Evolutionary conservation across 2,329 filamentous ascomycete species (phyloP).

Genomic region (Calonectria crousiana): DNA sequence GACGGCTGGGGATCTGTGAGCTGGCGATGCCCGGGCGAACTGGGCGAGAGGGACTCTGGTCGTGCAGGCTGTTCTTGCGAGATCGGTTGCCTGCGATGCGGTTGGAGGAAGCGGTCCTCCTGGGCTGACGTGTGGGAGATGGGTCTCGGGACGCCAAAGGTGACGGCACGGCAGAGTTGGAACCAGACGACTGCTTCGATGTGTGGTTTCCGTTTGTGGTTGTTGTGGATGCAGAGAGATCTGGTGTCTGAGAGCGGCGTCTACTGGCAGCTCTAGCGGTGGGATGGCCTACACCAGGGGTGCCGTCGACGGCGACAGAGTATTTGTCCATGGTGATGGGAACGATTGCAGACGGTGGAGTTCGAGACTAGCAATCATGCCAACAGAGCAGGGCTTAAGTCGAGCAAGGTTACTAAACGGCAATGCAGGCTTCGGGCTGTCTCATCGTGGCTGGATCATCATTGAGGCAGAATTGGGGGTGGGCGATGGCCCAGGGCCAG

Average conservation of each 20-base stretch:
- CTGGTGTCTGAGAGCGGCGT: constrained; percentile 40
- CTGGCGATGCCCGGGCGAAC: constrained; percentile 66
- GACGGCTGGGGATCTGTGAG: constrained; percentile 73
- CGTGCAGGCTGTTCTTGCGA: constrained; percentile 74
- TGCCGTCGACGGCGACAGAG: constrained; percentile 44
- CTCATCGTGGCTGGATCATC: constrained; percentile 53
- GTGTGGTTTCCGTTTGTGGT: constrained; percentile 45
- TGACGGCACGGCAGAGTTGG: constrained; percentile 52
- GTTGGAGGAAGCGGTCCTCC: constrained; percentile 51
- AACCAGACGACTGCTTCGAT: constrained; percentile 53
- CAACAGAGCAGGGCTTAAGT: constrained; percentile 48
- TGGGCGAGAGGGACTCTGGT: constrained; percentile 72
- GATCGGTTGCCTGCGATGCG: constrained; percentile 61
- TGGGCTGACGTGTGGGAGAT: constrained; percentile 58
- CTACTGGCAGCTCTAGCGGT: constrained; percentile 33
- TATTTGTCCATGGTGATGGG: constrained; percentile 52
- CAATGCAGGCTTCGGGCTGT: constrained; percentile 42
- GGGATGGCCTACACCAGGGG: constrained; percentile 36
- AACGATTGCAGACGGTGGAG: constrained; percentile 42
- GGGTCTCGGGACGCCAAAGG: constrained; percentile 59
- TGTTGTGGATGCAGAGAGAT: constrained; percentile 39
- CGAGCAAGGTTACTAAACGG: constrained; percentile 45
- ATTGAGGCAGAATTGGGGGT: constrained; percentile 43
- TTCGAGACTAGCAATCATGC: constrained; percentile 49
- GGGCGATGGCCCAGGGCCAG: constrained; percentile 35